Base-by-base conservation (phyloP, 2,329 filamentous ascomycete genomes). In the Didymella pinodella region DNA sequence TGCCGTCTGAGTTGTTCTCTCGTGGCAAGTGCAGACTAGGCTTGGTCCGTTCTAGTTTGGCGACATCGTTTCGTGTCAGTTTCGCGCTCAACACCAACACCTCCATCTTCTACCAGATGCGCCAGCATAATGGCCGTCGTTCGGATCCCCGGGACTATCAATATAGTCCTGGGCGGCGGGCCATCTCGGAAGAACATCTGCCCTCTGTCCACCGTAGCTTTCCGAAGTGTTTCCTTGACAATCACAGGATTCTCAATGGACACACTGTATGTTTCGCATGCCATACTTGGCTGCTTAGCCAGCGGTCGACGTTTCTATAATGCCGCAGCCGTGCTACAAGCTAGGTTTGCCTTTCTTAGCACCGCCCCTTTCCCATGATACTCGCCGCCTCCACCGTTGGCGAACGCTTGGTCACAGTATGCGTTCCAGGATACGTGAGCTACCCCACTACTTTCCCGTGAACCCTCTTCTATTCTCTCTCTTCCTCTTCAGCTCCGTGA, bases 281-380 rank as follows among this genome's bases (percentile, higher is more conserved):
- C 32, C 44, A 38, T 48, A 47, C 47, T 28, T 60, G 43, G 50
- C 51, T 55, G n/a, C 57, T 62, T 59, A 51, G 51, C 46, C 26
- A 38, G 50, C 36, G 49, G 45, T 54, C 29, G 34, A 38, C 32
- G 65, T 66, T 64, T 70, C 64, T 60, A 66, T 54, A 59, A 65
- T 65, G 66, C 57, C 58, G 63, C 62, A 62, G 38, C 48, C 31
- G 48, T 68, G 69, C 68, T 57, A 61, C 65, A 66, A 31, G 48
- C 54, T 65, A 63, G 48, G 44, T 56, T 48, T 46, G 47, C 45
- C 50, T 36, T 60, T 53, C 57, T 58, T 62, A 57, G 61, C 48
- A 49, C 29, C 38, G 50, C 53, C 52, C 57, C 51, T 51, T 54
- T 28, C 12, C 48, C 48, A 45, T 47, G 55, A 59, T 61, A 57